Evolutionary conservation across 2,329 filamentous ascomycete species (phyloP).

Genomic region (Colletotrichum agaves): DNA sequence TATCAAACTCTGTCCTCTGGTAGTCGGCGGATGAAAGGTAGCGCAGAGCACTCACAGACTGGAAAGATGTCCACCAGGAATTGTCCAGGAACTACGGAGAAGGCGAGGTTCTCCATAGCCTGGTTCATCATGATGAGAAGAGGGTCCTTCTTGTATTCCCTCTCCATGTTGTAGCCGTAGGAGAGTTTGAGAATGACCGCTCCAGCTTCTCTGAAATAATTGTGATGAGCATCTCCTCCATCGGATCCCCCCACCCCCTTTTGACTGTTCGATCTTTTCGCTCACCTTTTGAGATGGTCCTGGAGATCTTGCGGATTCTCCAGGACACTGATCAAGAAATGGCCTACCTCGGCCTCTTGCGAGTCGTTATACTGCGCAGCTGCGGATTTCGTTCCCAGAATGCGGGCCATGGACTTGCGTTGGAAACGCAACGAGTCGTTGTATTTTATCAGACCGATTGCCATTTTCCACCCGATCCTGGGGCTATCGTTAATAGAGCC

Average conservation of each 20-base stretch:
- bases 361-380: slow-evolving; percentile 52
- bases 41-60: background rate
- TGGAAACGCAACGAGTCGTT: slow-evolving; percentile 50
- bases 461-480: slow-evolving; percentile 50
- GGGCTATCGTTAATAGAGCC: background rate
- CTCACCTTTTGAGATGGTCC: slow-evolving; percentile 53
- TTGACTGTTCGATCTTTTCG: background rate
- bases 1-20: background rate
- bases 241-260: no score
- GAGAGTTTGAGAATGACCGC: slow-evolving; percentile 28
- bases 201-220: slow-evolving; percentile 40
- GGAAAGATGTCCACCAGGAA: slow-evolving; percentile 37
- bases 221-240: background rate
- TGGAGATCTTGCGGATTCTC: slow-evolving; percentile 50
- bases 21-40: background rate
- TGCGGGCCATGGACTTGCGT: slow-evolving; percentile 55
- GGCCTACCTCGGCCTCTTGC: slow-evolving; percentile 55
- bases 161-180: slow-evolving; percentile 36
- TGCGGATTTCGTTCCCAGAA: slow-evolving; percentile 54
- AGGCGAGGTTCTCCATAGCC: slow-evolving; percentile 30
- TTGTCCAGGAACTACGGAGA: slow-evolving; percentile 17
- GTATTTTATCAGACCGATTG: slow-evolving; percentile 48
- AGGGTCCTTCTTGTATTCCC: slow-evolving; percentile 13
- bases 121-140: slow-evolving; percentile 29
- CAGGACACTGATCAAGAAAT: slow-evolving; percentile 55